These are phyloP conservation scores for Westerdykella ornata DNA, from an alignment of 2,329 filamentous ascomycete species.

Conservation along the genomic window DNA sequence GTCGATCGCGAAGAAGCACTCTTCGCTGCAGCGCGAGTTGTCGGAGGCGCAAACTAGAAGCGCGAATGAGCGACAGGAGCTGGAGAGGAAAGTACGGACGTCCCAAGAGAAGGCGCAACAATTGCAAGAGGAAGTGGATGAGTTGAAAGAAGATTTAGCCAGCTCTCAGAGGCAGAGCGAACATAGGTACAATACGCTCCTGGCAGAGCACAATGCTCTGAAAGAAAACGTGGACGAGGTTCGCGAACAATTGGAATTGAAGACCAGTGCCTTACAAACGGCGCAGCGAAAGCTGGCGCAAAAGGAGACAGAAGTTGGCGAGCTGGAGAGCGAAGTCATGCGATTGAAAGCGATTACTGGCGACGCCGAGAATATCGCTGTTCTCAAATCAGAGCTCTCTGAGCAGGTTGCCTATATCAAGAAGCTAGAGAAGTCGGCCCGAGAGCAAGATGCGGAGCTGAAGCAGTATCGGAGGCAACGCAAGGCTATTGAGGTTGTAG, in stretches of 20 bases:
- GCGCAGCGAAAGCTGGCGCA: conserved; percentile 61
- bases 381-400: conserved; percentile 80
- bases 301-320: conserved; percentile 63
- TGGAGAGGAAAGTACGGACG: conserved; percentile 51
- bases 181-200: conserved; percentile 53
- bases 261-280: conserved; percentile 52
- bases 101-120: conserved; percentile 64
- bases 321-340: conserved; percentile 76
- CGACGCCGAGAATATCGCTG: conserved; percentile 74
- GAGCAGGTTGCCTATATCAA: conserved; percentile 92
- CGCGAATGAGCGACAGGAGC: conserved; percentile 49
- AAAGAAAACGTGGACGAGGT: conserved; percentile 55
- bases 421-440: conserved; percentile 69
- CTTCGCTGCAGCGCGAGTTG: conserved; percentile 49
- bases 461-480: conserved; percentile 73
- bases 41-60: conserved; percentile 49
- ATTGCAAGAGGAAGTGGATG: conserved; percentile 75
- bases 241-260: conserved; percentile 52
- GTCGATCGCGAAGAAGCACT: conserved; percentile 49
- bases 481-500: conserved; percentile 85
- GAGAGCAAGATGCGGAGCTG: conserved; percentile 72
- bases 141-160: conserved; percentile 68
- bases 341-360: conserved; percentile 78
- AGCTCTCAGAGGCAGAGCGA: conserved; percentile 61
- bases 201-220: conserved; percentile 54